Conservation (phyloP, 306 rosid species). For the Glycine soja region DNA sequence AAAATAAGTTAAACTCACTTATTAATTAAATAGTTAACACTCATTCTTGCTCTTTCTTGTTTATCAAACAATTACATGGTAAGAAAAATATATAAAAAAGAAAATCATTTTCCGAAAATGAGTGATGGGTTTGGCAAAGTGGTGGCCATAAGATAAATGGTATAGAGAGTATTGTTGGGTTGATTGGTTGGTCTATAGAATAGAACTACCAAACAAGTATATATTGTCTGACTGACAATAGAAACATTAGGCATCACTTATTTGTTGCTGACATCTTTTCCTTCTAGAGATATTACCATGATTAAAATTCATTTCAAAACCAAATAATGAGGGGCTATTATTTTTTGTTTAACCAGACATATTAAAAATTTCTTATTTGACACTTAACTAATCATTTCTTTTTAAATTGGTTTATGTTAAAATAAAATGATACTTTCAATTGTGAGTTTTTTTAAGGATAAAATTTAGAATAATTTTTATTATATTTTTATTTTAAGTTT, state of each 20-base stretch:
- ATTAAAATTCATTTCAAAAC: neutral
- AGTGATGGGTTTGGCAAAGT: neutral
- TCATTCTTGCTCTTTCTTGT: neutral
- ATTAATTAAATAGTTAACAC: neutral
- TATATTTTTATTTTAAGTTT: neutral
- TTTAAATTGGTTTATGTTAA: no score
- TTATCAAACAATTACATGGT: neutral
- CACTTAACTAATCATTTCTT: no score
- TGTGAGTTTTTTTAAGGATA: neutral
- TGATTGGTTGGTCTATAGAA: constrained; percentile 15
- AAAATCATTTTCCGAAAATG: neutral
- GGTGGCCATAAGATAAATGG: neutral
- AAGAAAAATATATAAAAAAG: no score
- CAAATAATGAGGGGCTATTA: constrained; percentile 9
- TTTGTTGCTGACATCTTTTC: neutral
- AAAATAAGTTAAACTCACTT: neutral
- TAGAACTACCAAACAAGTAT: constrained; percentile 4
- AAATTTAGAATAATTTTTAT: neutral
- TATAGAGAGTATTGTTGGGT: neutral
- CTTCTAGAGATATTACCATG: neutral
- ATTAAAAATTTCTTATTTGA: neutral
- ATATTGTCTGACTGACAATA: neutral
- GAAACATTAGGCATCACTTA: neutral
- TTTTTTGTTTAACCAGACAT: neutral
- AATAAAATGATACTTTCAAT: no score